Evolutionary conservation across 2,329 filamentous ascomycete genomes (phyloP).

Genomic region (Talaromyces amestolkiae): DNA sequence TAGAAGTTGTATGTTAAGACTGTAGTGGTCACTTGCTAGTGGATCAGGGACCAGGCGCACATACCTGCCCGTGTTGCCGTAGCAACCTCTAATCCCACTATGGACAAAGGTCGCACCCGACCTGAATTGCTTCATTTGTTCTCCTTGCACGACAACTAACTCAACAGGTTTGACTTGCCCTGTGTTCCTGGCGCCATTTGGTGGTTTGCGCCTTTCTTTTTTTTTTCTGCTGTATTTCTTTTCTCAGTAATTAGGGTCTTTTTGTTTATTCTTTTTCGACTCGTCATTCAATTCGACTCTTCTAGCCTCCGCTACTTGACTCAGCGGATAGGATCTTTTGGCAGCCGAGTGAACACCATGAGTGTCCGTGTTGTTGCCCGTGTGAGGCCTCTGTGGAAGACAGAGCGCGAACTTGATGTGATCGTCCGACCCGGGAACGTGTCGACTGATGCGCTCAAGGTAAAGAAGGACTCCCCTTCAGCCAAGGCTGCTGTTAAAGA

Average conservation of each 20-base stretch:
- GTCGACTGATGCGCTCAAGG: slow-evolving; percentile 22
- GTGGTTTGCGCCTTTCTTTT: slow-evolving; percentile 3
- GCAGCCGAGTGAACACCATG: slow-evolving; percentile 29
- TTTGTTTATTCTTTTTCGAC: background rate
- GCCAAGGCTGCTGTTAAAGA: slow-evolving; percentile 43
- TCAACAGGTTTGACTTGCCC: background rate
- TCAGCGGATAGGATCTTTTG: background rate
- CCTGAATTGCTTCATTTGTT: background rate
- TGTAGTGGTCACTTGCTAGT: too few species aligned
- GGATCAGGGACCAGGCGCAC: background rate
- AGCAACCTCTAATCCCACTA: slow-evolving; percentile 10
- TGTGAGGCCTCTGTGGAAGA: slow-evolving; percentile 81
- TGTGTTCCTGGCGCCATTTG: background rate
- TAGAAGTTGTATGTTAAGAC: too few species aligned
- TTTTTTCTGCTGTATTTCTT: slow-evolving; percentile 8
- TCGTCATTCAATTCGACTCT: background rate
- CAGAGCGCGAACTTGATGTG: slow-evolving; percentile 81
- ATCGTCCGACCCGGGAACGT: slow-evolving; percentile 67
- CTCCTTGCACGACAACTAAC: background rate
- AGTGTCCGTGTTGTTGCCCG: slow-evolving; percentile 82
- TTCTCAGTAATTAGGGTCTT: slow-evolving; percentile 10
- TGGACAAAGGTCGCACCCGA: background rate
- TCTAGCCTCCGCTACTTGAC: background rate
- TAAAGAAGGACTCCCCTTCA: slow-evolving; percentile 28
- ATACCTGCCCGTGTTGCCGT: slow-evolving; percentile 7